Evolutionary conservation across 2,329 filamentous ascomycete genomes (phyloP), one percentile per base, ranked within the genome.

Genomic region (Basipetospora chlamydospora): DNA sequence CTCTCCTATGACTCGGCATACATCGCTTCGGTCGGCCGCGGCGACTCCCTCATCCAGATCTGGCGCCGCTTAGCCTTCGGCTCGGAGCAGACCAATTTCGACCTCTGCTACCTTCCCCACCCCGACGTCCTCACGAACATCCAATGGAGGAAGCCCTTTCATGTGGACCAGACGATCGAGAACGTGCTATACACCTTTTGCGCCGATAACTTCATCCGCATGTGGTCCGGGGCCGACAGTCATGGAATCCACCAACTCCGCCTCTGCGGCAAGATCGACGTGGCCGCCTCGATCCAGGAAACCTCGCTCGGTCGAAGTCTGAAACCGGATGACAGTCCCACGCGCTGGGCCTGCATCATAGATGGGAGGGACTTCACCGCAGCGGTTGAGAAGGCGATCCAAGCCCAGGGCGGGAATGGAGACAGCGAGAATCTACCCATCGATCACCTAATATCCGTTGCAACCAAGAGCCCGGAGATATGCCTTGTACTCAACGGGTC

Each of bases 101-200:
- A 96, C 48, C 78, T 93, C 48, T 77, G 78, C 20, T 96, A 96
- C 56, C 73, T 98, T 2, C 67, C 77, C n/a, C 90, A 98, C 53
- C 83, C 85, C 1, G 67, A 72, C 18, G 60, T 78, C 1, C 76
- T 98, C n/a, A 88, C 83, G 3, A 76, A 73, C 41, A 60, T 94
- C 41, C 78, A 88, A 52, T 98, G 92, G 92, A 77, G 84, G 32
- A 73, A 74, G 42, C 83, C 84, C 5, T 73, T 74, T 42, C 75
- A 90, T 49, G 60, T 74, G 11, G 83, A 88, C 25, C 82, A 93
- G 51, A 76, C 74, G 5, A 71, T 80, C 38, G 81, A 90, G 26
- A 90, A 94, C 55, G 79, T 93, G 1, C 67, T 98, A 2, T 96
- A 94, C 51, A 94, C 90, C 0, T 74, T 87, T 44, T 92, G 85